Evolutionary conservation across 208 protist genomes (phyloP).

Genomic region (Phytomonas francai): DNA sequence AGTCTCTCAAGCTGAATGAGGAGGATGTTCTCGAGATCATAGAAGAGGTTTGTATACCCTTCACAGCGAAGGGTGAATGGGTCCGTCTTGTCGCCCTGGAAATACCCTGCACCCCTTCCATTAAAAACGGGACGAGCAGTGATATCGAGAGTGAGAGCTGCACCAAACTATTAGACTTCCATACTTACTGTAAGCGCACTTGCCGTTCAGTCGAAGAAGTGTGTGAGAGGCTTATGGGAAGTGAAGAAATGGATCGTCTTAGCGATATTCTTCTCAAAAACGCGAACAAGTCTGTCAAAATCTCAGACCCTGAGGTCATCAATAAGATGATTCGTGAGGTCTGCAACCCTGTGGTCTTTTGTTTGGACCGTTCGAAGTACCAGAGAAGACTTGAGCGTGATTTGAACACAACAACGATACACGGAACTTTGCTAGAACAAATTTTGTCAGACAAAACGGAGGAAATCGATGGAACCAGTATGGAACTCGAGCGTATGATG

Average conservation of each 20-base stretch:
- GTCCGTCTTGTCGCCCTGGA: conserved; percentile 42
- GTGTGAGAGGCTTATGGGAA: conserved; percentile 51
- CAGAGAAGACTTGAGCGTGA: not conserved
- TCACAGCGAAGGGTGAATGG: conserved; percentile 58
- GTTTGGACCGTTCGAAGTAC: not conserved
- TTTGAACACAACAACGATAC: not conserved
- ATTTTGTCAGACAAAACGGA: conserved; percentile 13
- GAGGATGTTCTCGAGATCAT: conserved; percentile 59
- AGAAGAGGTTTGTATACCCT: conserved; percentile 65
- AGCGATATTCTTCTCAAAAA: conserved; percentile 17
- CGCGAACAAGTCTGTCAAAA: conserved; percentile 1
- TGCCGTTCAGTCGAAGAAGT: conserved; percentile 46
- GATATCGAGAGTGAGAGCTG: not conserved
- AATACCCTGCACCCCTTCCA: not conserved
- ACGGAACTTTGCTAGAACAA: conserved; percentile 11
- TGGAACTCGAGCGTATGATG: conserved; percentile 72
- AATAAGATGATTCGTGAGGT: not conserved
- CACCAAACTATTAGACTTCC: conserved; percentile 18
- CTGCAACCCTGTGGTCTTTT: not conserved
- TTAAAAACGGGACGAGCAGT: conserved; percentile 10
- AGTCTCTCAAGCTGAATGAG: conserved; percentile 42
- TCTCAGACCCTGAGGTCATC: not conserved
- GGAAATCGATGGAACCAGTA: conserved; percentile 38
- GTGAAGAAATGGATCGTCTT: conserved; percentile 25
- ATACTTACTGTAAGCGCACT: conserved; percentile 50